These are phyloP conservation scores for Citrullus colocynthis DNA, from an alignment of 306 rosid species.

Conservation along the genomic window DNA sequence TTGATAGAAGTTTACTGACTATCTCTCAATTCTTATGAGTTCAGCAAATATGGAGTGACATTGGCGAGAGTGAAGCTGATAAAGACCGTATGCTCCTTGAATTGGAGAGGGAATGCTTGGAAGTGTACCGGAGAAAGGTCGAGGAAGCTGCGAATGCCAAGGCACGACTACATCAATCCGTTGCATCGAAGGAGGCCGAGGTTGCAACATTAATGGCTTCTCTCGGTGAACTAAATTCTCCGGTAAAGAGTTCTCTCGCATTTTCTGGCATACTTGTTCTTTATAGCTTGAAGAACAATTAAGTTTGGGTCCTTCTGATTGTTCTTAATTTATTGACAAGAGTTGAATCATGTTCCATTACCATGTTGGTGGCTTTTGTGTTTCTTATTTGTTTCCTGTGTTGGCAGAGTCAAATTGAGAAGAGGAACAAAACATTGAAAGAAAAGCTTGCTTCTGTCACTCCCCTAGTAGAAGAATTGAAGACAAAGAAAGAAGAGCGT, in stretches of 20 bases:
- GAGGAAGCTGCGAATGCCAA: slow-evolving; percentile 80
- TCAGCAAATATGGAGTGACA: slow-evolving; percentile 95
- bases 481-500: slow-evolving; percentile 65
- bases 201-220: slow-evolving; percentile 82
- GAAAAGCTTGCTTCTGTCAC: slow-evolving; percentile 75
- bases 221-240: slow-evolving; percentile 85
- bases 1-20: neutral
- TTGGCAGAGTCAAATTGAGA: slow-evolving; percentile 52
- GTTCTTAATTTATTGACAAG: neutral
- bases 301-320: neutral
- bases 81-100: slow-evolving; percentile 72
- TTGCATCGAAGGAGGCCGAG: slow-evolving; percentile 91
- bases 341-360: neutral
- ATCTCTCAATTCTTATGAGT: slow-evolving; percentile 8
- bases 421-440: slow-evolving; percentile 63
- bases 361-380: slow-evolving; percentile 15
- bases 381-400: slow-evolving; percentile 7
- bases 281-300: neutral
- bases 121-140: slow-evolving; percentile 76
- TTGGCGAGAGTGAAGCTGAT: slow-evolving; percentile 76
- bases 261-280: neutral
- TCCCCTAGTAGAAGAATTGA: slow-evolving; percentile 74
- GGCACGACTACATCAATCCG: slow-evolving; percentile 86
- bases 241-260: slow-evolving; percentile 31
- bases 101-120: slow-evolving; percentile 90